A percentile compares a stretch with the other conserved stretches of the same genome.
Evolutionary conservation across 768 basidiomycete species (phyloP).

Genomic region (Lepiota subincarnata): DNA sequence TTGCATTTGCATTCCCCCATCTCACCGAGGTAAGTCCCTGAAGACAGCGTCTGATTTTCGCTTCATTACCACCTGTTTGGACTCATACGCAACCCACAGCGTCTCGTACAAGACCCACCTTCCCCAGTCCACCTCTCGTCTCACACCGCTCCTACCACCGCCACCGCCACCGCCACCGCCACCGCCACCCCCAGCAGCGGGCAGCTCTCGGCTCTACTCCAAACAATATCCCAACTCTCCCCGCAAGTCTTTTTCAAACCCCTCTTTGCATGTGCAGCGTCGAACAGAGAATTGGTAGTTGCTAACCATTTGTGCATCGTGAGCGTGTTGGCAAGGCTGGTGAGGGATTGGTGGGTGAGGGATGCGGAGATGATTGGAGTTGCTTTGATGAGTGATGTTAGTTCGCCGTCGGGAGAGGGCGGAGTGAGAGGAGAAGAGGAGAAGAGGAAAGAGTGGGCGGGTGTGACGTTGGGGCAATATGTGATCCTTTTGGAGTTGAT

Average conservation of each 20-base stretch:
- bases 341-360: constrained; percentile 62
- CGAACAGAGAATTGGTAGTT: constrained; percentile 56
- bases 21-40: constrained; percentile 1
- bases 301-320: constrained; percentile 56
- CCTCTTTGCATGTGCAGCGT: constrained; percentile 64
- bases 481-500: constrained; percentile 62
- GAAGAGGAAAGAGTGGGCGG: constrained; percentile 33
- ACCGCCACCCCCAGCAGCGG: background rate
- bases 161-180: too few relatives aligned
- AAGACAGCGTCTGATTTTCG: constrained; percentile 17
- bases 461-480: constrained; percentile 57
- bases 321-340: constrained; percentile 44
- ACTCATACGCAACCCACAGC: constrained; percentile 30
- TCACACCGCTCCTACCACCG: background rate
- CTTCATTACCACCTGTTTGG: constrained; percentile 20
- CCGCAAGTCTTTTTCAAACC: constrained; percentile 72
- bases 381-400: constrained; percentile 55
- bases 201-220: constrained; percentile 47
- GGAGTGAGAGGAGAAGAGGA: constrained; percentile 13
- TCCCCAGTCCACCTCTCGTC: constrained; percentile 35
- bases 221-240: constrained; percentile 43
- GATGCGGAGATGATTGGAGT: constrained; percentile 75
- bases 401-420: constrained; percentile 18
- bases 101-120: constrained; percentile 51
- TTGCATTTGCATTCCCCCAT: background rate